Evolutionary conservation across 177 flowering plant species (phyloP), one percentile per base, ranked within the genome.

Genomic region (Vitis hybrid): DNA sequence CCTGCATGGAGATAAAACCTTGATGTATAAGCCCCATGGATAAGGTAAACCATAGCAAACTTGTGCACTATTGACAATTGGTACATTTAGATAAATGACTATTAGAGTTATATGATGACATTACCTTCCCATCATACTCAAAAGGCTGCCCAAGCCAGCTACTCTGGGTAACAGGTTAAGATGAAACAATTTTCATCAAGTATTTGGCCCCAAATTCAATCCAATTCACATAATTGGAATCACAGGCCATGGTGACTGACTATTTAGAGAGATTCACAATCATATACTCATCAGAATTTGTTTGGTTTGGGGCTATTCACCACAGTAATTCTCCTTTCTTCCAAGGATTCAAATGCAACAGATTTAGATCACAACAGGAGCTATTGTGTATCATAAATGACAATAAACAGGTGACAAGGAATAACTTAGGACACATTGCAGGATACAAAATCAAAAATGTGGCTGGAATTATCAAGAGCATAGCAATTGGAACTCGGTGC

Each of bases 381-480:
- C 8, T 39, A 39, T 39, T 39, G 45, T 39, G 45, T 39, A 5
- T 39, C 8, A 39, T 39, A 39, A 39, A 7, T 39, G 45, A 39
- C 45, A 39, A 39, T 39, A 39, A 39, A 39, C 45, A 39, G 45
- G 8, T 0, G 45, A 39, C 45, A 39, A 39, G 8, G 45, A 39
- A 39, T 39, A 39, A 39, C 8, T 39, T 39, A 39, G 8, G 45
- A 39, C 45, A 7, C 45, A 56, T 2, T 29, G n/a, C 14, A 85
- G 97, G 97, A 94, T 94, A 94, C 98, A 76, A 92, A 94, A 79
- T 94, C 98, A 75, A 77, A 80, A 70, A 94, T 72, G 74, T 78
- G 83, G 76, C 97, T 90, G 75, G 86, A 79, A 69, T 89, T 91
- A 68, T 94, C 97, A 48, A 94, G 22, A 64, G 79, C 94, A 60